A percentile compares a stretch with the other conserved stretches of the same genome.
Evolutionary conservation across 345 rosid genomes (phyloP).

Genomic region (Salix suchowensis): DNA sequence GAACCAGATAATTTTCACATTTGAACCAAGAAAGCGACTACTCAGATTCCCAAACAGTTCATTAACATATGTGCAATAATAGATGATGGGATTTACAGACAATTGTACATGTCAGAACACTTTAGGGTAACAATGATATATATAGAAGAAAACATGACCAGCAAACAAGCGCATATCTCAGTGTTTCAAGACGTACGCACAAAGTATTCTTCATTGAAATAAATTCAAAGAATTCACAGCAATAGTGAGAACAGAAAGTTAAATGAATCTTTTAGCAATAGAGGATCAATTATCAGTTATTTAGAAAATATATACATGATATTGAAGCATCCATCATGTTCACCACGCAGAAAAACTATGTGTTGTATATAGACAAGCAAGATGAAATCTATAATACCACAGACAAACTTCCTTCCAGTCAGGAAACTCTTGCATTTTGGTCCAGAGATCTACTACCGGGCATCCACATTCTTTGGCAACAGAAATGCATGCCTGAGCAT

Average conservation of each 20-base stretch:
- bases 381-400: conserved; percentile 29
- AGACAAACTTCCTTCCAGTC: conserved; percentile 60
- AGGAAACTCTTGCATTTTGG: conserved; percentile 63
- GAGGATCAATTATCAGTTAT: no score
- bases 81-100: not conserved
- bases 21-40: not conserved
- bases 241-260: not conserved
- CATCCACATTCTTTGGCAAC: conserved; percentile 54
- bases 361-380: not conserved
- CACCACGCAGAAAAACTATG: not conserved
- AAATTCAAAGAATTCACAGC: not conserved
- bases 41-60: not conserved
- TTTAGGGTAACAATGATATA: not conserved
- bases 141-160: not conserved
- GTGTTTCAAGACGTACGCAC: not conserved
- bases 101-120: not conserved
- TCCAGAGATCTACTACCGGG: conserved; percentile 65
- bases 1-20: not conserved
- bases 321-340: not conserved
- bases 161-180: not conserved
- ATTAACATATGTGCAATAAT: not conserved
- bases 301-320: not conserved
- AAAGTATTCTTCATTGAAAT: not conserved
- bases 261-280: no score
- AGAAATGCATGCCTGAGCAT: conserved; percentile 56